Conservation (phyloP, 2,329 filamentous ascomycete species). For the Lomentospora prolificans region DNA sequence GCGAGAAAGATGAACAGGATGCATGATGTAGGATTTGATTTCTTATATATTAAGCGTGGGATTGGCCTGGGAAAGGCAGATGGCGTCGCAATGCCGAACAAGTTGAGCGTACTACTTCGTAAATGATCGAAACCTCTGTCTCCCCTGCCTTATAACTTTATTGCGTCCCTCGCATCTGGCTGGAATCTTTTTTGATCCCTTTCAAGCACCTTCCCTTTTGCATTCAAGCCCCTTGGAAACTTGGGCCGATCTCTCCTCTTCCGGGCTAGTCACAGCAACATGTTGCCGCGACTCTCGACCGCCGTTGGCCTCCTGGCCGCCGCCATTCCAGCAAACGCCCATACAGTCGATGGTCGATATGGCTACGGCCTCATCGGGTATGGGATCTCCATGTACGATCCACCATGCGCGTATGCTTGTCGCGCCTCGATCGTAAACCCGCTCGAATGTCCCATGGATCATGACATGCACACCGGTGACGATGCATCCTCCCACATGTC, state of each 20-base stretch:
- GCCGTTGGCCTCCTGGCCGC: background rate
- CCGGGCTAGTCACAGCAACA: background rate
- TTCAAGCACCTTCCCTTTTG: too few relatives aligned
- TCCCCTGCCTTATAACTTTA: too few relatives aligned
- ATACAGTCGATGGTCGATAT: conserved; percentile 1
- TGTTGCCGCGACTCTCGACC: background rate
- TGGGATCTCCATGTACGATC: conserved; percentile 48
- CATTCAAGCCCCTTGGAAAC: too few relatives aligned
- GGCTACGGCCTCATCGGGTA: conserved; percentile 16
- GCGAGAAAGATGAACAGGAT: background rate
- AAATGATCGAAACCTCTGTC: too few relatives aligned
- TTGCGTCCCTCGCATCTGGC: too few relatives aligned
- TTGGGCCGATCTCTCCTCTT: too few relatives aligned
- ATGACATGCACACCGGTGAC: background rate
- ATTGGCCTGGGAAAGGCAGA: too few relatives aligned
- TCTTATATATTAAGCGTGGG: background rate
- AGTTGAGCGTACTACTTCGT: too few relatives aligned
- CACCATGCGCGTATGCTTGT: conserved; percentile 51
- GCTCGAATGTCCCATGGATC: background rate
- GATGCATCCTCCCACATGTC: background rate
- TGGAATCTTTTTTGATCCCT: too few relatives aligned
- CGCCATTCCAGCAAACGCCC: background rate
- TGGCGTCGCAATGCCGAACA: too few relatives aligned
- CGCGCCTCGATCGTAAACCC: conserved; percentile 26
- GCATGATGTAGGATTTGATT: background rate